Evolutionary conservation across 805 yeast genomes (phyloP).

Genomic region (Saccharomycopsis fermentans): DNA sequence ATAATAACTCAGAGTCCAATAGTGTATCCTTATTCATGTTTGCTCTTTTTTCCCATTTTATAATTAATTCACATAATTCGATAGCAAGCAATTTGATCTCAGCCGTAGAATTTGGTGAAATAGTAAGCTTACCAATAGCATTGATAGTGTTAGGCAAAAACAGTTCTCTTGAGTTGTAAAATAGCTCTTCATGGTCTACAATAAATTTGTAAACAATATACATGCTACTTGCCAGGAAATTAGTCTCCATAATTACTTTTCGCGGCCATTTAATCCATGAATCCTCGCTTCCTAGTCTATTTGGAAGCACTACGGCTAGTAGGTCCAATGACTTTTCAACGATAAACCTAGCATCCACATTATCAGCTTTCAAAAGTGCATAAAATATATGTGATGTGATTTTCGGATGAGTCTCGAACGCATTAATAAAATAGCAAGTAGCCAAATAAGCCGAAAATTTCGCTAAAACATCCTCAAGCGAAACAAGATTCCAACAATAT

Average conservation of each 20-base stretch:
- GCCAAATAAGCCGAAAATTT: conserved; percentile 91
- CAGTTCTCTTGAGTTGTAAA: conserved; percentile 81
- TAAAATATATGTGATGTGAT: conserved; percentile 89
- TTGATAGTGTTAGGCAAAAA: conserved; percentile 82
- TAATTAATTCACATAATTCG: conserved; percentile 76
- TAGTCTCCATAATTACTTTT: conserved; percentile 80
- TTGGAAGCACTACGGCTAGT: conserved; percentile 77
- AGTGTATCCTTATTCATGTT: conserved; percentile 23
- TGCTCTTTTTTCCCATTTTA: conserved; percentile 72
- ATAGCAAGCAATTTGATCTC: conserved; percentile 83
- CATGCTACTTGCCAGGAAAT: conserved; percentile 49
- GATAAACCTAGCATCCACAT: conserved; percentile 70
- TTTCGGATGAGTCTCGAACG: conserved; percentile 80
- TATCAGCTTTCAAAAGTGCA: conserved; percentile 76
- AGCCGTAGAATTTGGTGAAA: conserved; percentile 61
- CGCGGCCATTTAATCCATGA: conserved; percentile 94
- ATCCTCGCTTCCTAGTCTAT: conserved; percentile 40
- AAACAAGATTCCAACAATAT: conserved; percentile 89
- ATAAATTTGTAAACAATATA: conserved; percentile 89
- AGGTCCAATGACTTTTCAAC: conserved; percentile 83
- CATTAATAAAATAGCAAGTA: conserved; percentile 75
- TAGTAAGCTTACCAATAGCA: conserved; percentile 84
- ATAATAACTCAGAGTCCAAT: conserved; percentile 27
- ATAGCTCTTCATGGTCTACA: conserved; percentile 75
- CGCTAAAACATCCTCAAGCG: conserved; percentile 76